Percentiles rank a stretch among this genome's conserved stretches.
These are phyloP conservation scores for Colletotrichum plurivorum DNA, from an alignment of 2,329 filamentous ascomycete species.

Conservation along the genomic window DNA sequence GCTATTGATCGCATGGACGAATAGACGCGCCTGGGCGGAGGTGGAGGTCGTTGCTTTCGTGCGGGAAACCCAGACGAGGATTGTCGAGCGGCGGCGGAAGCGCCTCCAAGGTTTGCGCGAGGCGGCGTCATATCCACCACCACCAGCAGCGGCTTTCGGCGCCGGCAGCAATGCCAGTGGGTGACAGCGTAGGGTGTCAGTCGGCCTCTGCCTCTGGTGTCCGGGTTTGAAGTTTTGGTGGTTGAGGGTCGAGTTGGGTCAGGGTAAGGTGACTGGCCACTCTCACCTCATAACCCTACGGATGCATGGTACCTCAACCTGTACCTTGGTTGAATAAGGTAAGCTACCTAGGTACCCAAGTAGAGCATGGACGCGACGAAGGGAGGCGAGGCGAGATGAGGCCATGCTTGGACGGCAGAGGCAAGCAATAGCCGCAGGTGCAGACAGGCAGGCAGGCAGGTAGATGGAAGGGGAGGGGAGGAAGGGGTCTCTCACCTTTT, in stretches of 20 bases:
- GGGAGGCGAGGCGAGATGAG: too few relatives aligned
- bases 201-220: conserved; percentile 18
- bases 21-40: conserved; percentile 13
- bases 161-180: conserved; percentile 10
- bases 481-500: background rate
- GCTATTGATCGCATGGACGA: conserved; percentile 5
- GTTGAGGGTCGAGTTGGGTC: conserved; percentile 4
- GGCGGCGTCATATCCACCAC: background rate
- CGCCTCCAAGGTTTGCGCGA: background rate
- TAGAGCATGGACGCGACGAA: too few relatives aligned
- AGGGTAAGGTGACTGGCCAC: background rate
- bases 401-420: too few relatives aligned
- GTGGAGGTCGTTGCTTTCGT: too few relatives aligned
- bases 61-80: too few relatives aligned
- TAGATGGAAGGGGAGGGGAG: background rate
- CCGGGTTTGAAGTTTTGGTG: background rate
- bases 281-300: too few relatives aligned
- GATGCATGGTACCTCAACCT: too few relatives aligned
- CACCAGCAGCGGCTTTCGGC: conserved; percentile 3
- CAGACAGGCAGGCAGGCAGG: too few relatives aligned
- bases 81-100: background rate
- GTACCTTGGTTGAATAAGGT: too few relatives aligned
- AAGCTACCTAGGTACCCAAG: too few relatives aligned
- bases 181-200: conserved; percentile 25
- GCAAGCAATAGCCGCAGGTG: too few relatives aligned